Base-by-base conservation (phyloP, 2,329 filamentous ascomycete genomes). In the Claviceps maximensis region DNA sequence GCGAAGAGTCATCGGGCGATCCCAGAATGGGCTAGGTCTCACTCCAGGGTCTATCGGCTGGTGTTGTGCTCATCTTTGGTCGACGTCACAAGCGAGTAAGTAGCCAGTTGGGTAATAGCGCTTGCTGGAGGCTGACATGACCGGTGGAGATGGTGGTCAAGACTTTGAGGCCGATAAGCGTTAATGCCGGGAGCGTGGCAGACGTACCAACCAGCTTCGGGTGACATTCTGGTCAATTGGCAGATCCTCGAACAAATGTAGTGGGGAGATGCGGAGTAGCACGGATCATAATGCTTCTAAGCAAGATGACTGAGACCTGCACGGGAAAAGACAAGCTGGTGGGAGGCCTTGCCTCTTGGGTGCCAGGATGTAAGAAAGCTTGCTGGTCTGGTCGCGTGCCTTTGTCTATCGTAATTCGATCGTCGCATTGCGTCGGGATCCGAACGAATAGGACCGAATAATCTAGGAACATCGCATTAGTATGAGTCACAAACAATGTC, bases 1-100 rank as follows among this genome's bases (percentile, higher is more conserved):
- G 40, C 8, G 55, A 54, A 46, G 55, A 57, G 55, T 55, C 51
- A 55, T 50, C 49, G 50, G 40, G 51, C 13, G 38, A 53, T 47
- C 49, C 47, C 29, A 44, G n/a, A 36, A 31, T 19, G 51, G 44
- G 17, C 17, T 49, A 55, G 54, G 21, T 51, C 50, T 47, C 17
- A 53, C 42, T 19, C 21, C 13, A 47, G 21, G 40, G 21, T 6
- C 21, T 15, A 31, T 45, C 31, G 2, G 7, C 15, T 33, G 41
- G 1, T 31, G 10, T 7, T 42, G n/a, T 33, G 40, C 46, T 23
- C 42, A 29, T 33, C 40, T 44, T 21, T 13, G 49, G 38, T 47
- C 23, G 31, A 54, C 46, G 42, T 41, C 49, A 49, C 49, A 31
- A 52, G 29, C 49, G 36, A 49, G 31, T 48, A 25, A 49, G 10